Evolutionary conservation across 768 basidiomycete genomes (phyloP), one percentile per base, ranked within the genome.

Genomic region (Tulasnella sp.): DNA sequence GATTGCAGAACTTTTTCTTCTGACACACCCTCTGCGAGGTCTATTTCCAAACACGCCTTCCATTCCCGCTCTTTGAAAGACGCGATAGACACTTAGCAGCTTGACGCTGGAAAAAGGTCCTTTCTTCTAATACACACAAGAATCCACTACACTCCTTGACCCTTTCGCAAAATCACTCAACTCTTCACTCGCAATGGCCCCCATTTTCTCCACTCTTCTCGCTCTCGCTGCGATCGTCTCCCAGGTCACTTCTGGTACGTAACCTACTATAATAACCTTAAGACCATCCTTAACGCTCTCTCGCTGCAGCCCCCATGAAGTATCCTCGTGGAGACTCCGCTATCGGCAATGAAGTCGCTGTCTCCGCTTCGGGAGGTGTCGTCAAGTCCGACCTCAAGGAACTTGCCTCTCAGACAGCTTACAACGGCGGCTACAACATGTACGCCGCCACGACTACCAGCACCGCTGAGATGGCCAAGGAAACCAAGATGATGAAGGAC

Each of bases 21-120:
- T 59, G 32, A 59, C 52, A 72, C 37, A 68, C 66, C 88, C 86
- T 84, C 87, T 81, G 87, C 84, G 86, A 87, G 88, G 86, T 78
- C 71, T 75, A 82, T 81, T 78, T 77, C 75, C 79, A 79, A 82
- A 79, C 78, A 81, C 81, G 79, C 78, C 81, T 80, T 81, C 80
- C 79, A 80, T 70, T 59, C 65, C 67, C 73, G 67, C 47, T 73
- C 67, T 73, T 70, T 70, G 69, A 70, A 47, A 70, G 69, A 70
- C 69, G 69, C 41, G 41, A 36, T 65, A 65, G 64, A 65, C 64
- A 65, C 52, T 59, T 59, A 65, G 67, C 67, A 69, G 67, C 67
- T 69, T 69, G 67, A 69, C 67, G 67, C 67, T 69, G 7, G 44
- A 69, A 69, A 69, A 59, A 59, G 52, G 52, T 59, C 52, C 52